These are phyloP conservation scores for Globisporangium iwayamae DNA, from an alignment of 352 stramenopile genomes.

Conservation along the genomic window DNA sequence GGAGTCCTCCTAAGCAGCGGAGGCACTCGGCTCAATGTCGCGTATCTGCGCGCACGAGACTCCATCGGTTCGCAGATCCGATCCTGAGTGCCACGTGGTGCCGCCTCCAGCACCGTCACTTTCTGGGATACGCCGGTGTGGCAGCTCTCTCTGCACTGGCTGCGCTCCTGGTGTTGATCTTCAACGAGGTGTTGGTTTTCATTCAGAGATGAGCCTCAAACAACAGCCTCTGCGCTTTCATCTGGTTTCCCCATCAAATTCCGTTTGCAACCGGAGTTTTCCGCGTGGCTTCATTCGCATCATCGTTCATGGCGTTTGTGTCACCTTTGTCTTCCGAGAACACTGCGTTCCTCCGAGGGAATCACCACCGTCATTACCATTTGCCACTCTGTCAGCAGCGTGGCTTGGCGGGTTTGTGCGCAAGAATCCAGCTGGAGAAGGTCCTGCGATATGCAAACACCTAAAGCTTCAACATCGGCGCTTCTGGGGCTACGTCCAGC, in stretches of 20 bases:
- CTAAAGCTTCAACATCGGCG: constrained; percentile 11
- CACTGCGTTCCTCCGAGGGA: constrained; percentile 1
- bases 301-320: not conserved
- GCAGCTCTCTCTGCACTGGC: too few species aligned
- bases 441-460: not conserved
- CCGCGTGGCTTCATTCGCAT: not conserved
- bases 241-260: not conserved
- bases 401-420: not conserved
- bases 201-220: too few species aligned
- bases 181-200: too few species aligned
- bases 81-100: too few species aligned
- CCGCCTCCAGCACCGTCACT: too few species aligned
- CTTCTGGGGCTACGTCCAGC: not conserved
- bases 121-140: too few species aligned
- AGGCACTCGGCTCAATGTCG: too few species aligned
- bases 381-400: constrained; percentile 11
- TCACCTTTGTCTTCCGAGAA: not conserved
- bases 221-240: too few species aligned
- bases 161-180: too few species aligned
- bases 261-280: not conserved
- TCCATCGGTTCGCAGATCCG: too few species aligned
- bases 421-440: not conserved
- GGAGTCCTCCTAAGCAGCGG: too few species aligned
- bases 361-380: constrained; percentile 4
- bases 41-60: too few species aligned